phyloP scores from a whole-genome alignment of 768 basidiomycete genomes.

The Megacollybia marginata region DNA sequence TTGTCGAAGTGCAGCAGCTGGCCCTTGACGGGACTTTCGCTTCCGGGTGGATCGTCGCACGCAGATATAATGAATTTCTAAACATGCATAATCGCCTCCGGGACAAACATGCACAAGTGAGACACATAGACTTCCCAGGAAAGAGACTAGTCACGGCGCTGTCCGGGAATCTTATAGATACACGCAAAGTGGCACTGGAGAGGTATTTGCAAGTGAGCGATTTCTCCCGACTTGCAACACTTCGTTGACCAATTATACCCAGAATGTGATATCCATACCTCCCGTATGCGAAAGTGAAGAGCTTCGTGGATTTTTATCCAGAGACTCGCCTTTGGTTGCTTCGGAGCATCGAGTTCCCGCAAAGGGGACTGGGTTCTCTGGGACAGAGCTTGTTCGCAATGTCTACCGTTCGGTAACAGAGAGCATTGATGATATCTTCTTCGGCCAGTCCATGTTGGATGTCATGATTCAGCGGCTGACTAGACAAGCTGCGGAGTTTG shows the following conservation, averaged over 20 bases:
- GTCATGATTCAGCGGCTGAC: constrained; percentile 89
- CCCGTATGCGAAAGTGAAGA: constrained; percentile 77
- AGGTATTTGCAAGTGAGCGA: constrained; percentile 79
- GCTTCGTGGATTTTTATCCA: constrained; percentile 78
- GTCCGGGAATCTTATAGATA: constrained; percentile 83
- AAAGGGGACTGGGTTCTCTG: constrained; percentile 42
- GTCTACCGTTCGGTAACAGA: constrained; percentile 90
- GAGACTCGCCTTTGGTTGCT: constrained; percentile 77
- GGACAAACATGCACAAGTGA: constrained; percentile 63
- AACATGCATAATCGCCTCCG: constrained; percentile 81
- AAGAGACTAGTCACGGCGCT: constrained; percentile 88
- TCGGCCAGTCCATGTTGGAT: constrained; percentile 93
- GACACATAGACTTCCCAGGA: constrained; percentile 81
- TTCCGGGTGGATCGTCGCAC: constrained; percentile 88
- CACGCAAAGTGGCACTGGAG: constrained; percentile 70
- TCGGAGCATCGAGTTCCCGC: constrained; percentile 31
- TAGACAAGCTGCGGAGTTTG: constrained; percentile 83
- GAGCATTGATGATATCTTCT: constrained; percentile 96
- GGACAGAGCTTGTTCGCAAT: constrained; percentile 72
- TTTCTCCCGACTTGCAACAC: background rate
- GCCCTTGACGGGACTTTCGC: constrained; percentile 70
- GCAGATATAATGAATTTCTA: constrained; percentile 93
- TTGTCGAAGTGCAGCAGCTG: constrained; percentile 87
- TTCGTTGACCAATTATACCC: constrained; percentile 2
- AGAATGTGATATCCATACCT: constrained; percentile 72